Evolutionary conservation across 1,139 yeast genomes (phyloP).

Genomic region (Kluyveromyces sp.): DNA sequence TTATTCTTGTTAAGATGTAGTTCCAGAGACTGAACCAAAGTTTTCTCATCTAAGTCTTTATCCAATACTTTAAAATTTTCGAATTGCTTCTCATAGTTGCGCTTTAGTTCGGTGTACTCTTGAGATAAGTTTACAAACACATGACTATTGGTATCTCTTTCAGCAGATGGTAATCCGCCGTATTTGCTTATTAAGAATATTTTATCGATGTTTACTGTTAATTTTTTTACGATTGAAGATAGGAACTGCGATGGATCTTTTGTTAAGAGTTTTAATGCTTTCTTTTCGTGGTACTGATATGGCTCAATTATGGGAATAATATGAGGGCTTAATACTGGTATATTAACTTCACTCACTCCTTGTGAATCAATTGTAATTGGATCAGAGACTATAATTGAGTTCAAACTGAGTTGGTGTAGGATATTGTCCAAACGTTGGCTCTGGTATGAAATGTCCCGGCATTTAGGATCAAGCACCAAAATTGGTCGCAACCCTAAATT

Average conservation of each 20-base stretch:
- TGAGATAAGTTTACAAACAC: conserved; percentile 81
- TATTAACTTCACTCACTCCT: neutral
- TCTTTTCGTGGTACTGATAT: conserved; percentile 17
- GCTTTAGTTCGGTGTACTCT: conserved; percentile 40
- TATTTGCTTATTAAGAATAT: conserved; percentile 66
- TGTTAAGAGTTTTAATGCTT: conserved; percentile 16
- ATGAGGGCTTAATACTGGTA: conserved; percentile 1
- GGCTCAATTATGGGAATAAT: conserved; percentile 27
- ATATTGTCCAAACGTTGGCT: conserved; percentile 16
- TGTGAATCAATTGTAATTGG: conserved; percentile 2
- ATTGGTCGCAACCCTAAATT: conserved; percentile 27
- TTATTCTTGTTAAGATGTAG: conserved; percentile 38
- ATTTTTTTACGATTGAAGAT: conserved; percentile 9
- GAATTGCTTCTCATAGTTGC: conserved; percentile 9
- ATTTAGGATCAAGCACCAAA: conserved; percentile 23
- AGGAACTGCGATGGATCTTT: conserved; percentile 17
- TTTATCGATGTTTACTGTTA: conserved; percentile 32
- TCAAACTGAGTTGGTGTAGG: conserved; percentile 16
- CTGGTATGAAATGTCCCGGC: conserved; percentile 6
- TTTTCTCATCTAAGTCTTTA: neutral
- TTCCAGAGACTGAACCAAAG: conserved; percentile 16
- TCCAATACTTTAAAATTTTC: neutral
- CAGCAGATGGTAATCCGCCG: conserved; percentile 89
- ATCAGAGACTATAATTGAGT: conserved; percentile 14
- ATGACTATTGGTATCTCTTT: conserved; percentile 75